phyloP scores from a whole-genome alignment of 1,139 yeast species.

The Blastobotrys illinoisensis region DNA sequence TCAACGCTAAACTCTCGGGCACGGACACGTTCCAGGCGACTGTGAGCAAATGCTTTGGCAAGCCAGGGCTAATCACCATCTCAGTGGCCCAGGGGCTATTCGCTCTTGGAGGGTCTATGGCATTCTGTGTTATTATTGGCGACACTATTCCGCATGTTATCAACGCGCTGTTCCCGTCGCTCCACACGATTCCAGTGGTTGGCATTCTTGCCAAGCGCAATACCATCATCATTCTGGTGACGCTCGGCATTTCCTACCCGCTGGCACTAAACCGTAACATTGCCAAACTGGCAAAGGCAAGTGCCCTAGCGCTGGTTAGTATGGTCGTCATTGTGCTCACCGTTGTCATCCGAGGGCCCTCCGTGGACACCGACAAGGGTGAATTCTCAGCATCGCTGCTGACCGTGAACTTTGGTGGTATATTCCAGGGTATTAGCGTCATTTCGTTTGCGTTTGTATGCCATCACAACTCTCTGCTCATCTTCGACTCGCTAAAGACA shows the following conservation, averaged over 20 bases:
- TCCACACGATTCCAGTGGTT: conserved; percentile 38
- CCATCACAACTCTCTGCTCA: conserved; percentile 88
- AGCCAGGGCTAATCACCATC: conserved; percentile 59
- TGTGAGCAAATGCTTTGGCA: conserved; percentile 75
- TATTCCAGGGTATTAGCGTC: conserved; percentile 86
- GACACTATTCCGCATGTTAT: conserved; percentile 92
- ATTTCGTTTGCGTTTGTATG: conserved; percentile 93
- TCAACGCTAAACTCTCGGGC: conserved; percentile 73
- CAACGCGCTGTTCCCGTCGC: conserved; percentile 55
- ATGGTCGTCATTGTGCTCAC: conserved; percentile 74
- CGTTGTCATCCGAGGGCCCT: conserved; percentile 71
- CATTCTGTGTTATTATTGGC: conserved; percentile 90
- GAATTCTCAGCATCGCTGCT: conserved; percentile 43
- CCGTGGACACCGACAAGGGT: conserved; percentile 33
- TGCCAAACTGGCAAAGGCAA: conserved; percentile 80
- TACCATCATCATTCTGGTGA: conserved; percentile 60
- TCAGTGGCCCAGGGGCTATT: conserved; percentile 76
- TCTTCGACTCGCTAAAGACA: conserved; percentile 71
- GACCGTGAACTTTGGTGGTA: conserved; percentile 52
- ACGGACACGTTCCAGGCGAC: conserved; percentile 82
- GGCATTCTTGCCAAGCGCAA: conserved; percentile 60
- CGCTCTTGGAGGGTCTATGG: conserved; percentile 93
- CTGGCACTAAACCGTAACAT: conserved; percentile 76
- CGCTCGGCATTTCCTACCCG: conserved; percentile 74
- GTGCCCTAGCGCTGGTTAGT: conserved; percentile 78